A percentile compares a stretch with the other conserved stretches of the same genome.
Conservation (phyloP, 129 eudicot species). For the Lactuca sativa region DNA sequence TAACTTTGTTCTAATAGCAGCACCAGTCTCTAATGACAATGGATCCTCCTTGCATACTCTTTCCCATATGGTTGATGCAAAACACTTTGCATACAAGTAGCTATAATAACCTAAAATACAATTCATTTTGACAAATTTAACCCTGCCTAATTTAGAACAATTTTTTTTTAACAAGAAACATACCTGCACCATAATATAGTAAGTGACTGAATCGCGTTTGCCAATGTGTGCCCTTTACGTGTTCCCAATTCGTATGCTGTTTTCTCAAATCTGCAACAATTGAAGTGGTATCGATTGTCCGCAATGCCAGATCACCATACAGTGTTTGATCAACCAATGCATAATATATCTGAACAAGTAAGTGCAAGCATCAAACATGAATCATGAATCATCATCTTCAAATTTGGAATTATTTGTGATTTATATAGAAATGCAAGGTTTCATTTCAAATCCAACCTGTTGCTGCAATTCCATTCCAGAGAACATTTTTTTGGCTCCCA, state of each 20-base stretch:
- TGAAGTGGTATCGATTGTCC: conserved; percentile 51
- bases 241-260: conserved; percentile 67
- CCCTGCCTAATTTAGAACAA: not conserved
- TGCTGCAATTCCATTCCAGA: conserved; percentile 91
- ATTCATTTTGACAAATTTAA: not conserved
- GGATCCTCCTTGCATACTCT: conserved; percentile 78
- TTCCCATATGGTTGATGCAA: conserved; percentile 89
- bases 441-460: conserved; percentile 50
- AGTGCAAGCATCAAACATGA: not conserved
- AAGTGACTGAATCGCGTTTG: conserved; percentile 89
- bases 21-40: conserved; percentile 62
- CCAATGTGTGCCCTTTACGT: conserved; percentile 91
- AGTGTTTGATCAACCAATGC: conserved; percentile 73
- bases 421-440: not conserved
- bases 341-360: conserved; percentile 56
- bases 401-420: not conserved
- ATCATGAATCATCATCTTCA: not conserved
- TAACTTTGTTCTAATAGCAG: conserved; percentile 70
- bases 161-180: not conserved
- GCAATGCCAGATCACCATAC: conserved; percentile 46
- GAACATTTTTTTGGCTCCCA: conserved; percentile 78
- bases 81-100: conserved; percentile 96
- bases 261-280: conserved; percentile 61
- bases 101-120: conserved; percentile 68
- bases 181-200: conserved; percentile 91